Conservation (phyloP, 2,329 filamentous ascomycete genomes). For the Cordyceps cicadae region DNA sequence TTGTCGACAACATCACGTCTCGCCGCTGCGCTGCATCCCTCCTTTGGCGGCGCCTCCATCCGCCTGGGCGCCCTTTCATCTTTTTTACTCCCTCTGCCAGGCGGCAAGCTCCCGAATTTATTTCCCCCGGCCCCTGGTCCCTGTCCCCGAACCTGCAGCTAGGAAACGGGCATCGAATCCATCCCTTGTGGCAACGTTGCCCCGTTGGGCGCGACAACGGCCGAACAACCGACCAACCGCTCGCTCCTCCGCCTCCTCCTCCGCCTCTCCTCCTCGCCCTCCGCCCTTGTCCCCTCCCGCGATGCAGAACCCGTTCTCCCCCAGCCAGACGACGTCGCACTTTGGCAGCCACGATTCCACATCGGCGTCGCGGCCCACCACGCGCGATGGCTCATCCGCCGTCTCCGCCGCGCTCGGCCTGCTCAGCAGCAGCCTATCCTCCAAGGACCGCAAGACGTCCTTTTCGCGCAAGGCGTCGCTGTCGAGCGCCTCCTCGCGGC, state of each 20-base stretch:
- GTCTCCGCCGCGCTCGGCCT: slow-evolving; percentile 2
- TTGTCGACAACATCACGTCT: background rate
- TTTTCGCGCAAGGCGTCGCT: slow-evolving; percentile 48
- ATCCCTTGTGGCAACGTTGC: too few species aligned
- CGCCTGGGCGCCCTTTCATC: background rate
- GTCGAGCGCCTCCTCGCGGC: slow-evolving; percentile 31
- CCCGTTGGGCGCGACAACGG: too few species aligned
- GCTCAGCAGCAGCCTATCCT: slow-evolving; percentile 11
- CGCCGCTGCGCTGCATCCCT: background rate
- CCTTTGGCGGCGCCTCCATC: background rate
- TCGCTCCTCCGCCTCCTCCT: too few species aligned
- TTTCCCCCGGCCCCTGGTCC: background rate
- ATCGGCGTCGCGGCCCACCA: slow-evolving; percentile 27
- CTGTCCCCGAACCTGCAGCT: background rate
- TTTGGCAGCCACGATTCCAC: slow-evolving; percentile 26
- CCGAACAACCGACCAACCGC: too few species aligned
- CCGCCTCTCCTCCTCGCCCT: too few species aligned
- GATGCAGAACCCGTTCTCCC: slow-evolving; percentile 6
- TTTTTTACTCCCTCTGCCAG: background rate
- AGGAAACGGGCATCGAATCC: background rate
- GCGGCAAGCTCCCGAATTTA: background rate
- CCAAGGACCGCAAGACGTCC: slow-evolving; percentile 43
- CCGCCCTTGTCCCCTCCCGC: background rate
- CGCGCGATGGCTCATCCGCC: slow-evolving; percentile 24
- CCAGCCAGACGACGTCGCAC: background rate